phyloP scores from a whole-genome alignment of 2,329 filamentous ascomycete genomes.

The Cadophora malorum region DNA sequence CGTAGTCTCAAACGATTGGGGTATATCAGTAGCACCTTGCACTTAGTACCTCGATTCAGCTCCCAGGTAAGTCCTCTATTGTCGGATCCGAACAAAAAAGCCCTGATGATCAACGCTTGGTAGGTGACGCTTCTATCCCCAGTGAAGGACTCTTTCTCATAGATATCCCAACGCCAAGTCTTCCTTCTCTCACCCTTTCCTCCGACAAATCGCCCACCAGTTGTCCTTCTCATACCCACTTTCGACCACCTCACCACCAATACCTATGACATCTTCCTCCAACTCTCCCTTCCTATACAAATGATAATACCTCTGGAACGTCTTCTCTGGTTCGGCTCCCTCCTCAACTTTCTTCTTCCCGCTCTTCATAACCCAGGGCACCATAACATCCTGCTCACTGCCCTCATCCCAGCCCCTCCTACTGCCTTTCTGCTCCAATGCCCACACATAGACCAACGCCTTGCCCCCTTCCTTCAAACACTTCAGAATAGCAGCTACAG shows the following conservation, averaged over 20 bases:
- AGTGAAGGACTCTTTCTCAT: not conserved
- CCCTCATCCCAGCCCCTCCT: slow-evolving; percentile 87
- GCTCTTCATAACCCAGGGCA: slow-evolving; percentile 82
- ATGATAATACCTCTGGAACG: slow-evolving; percentile 91
- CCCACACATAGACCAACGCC: slow-evolving; percentile 91
- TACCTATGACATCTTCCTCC: slow-evolving; percentile 76
- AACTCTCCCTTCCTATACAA: slow-evolving; percentile 87
- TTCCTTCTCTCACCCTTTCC: not conserved
- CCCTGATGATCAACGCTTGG: not conserved
- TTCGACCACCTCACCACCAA: slow-evolving; percentile 77
- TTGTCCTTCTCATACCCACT: slow-evolving; percentile 96
- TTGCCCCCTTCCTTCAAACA: slow-evolving; percentile 66
- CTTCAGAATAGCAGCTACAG: slow-evolving; percentile 73
- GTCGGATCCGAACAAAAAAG: no score
- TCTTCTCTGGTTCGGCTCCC: slow-evolving; percentile 46
- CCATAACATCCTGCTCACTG: slow-evolving; percentile 87
- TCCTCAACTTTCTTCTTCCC: slow-evolving; percentile 46
- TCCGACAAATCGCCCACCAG: slow-evolving; percentile 81
- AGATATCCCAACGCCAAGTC: not conserved
- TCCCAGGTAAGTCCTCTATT: not conserved
- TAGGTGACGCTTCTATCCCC: not conserved
- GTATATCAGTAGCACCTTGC: slow-evolving; percentile 1
- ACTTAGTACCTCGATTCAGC: not conserved
- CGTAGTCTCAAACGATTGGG: not conserved
- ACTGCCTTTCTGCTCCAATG: slow-evolving; percentile 87